Evolutionary conservation across 805 yeast genomes (phyloP).

Genomic region (Kuraishia cidri): DNA sequence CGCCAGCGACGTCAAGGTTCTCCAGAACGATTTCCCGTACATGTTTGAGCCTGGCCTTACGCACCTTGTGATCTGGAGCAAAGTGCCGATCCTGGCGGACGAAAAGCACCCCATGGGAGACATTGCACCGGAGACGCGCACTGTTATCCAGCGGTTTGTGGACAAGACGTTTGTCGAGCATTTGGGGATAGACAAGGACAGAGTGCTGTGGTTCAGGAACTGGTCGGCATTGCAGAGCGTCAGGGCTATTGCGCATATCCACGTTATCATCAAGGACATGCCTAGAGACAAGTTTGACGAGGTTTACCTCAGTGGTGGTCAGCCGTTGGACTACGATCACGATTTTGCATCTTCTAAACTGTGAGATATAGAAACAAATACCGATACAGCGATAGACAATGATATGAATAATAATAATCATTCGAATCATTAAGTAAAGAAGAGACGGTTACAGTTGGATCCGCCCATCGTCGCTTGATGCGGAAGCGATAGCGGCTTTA

Average conservation of each 20-base stretch:
- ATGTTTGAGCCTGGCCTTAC: constrained; percentile 38
- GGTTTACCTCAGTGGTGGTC: constrained; percentile 13
- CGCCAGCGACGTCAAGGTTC: constrained; percentile 31
- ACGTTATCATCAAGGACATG: constrained; percentile 43
- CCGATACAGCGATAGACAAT: background rate
- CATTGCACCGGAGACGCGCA: constrained; percentile 31
- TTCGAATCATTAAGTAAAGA: no score
- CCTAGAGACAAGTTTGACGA: constrained; percentile 13
- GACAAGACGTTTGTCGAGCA: constrained; percentile 36
- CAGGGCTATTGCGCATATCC: constrained; percentile 59
- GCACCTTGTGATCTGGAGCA: constrained; percentile 66
- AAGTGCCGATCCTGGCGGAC: constrained; percentile 44
- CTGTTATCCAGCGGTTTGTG: constrained; percentile 33
- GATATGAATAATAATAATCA: background rate
- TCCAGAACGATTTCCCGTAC: constrained; percentile 61
- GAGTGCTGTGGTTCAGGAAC: constrained; percentile 61
- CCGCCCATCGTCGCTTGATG: no score
- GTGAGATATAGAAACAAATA: background rate
- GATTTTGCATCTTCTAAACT: background rate
- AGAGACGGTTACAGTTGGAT: no score
- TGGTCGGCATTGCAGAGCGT: constrained; percentile 67
- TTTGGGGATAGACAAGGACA: constrained; percentile 27
- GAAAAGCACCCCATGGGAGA: constrained; percentile 41
- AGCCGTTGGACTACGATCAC: constrained; percentile 7
- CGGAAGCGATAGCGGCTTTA: no score